Percentiles rank a stretch among this genome's conserved stretches.
Conservation (phyloP, 140 eudicot genomes). For the Cichorium intybus region DNA sequence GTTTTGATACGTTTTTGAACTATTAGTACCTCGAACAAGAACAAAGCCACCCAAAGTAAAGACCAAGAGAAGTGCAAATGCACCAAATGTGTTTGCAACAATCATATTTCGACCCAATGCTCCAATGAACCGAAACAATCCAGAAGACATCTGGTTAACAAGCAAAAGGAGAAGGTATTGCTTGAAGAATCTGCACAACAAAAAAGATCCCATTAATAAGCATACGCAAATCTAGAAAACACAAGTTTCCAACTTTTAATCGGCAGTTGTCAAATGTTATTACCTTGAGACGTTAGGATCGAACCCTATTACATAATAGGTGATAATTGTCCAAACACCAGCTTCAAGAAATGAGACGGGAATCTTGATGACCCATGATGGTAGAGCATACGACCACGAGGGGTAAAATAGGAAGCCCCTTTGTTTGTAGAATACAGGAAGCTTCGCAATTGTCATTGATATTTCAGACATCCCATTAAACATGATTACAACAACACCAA, state of each 20-base stretch:
- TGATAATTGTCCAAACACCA: constrained; percentile 42
- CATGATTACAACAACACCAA: constrained; percentile 29
- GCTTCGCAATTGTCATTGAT: constrained; percentile 59
- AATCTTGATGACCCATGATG: constrained; percentile 57
- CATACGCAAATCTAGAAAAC: neutral
- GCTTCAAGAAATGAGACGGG: constrained; percentile 62
- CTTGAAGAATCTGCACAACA: constrained; percentile 53
- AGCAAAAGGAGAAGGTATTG: constrained; percentile 43
- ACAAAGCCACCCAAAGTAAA: constrained; percentile 65
- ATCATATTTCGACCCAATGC: constrained; percentile 51
- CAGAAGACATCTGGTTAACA: constrained; percentile 50
- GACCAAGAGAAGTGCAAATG: constrained; percentile 40
- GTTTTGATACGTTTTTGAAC: neutral
- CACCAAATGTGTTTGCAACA: constrained; percentile 64
- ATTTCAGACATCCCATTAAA: constrained; percentile 63
- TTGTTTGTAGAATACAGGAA: constrained; percentile 78
- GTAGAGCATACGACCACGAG: constrained; percentile 65
- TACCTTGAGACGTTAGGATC: constrained; percentile 71
- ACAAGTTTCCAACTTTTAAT: neutral
- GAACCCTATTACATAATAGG: constrained; percentile 64
- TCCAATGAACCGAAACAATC: constrained; percentile 50
- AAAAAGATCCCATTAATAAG: neutral
- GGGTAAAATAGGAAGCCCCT: constrained; percentile 65
- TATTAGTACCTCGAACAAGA: constrained; percentile 44
- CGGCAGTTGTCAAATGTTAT: neutral